These are phyloP conservation scores for Phytopythium chamaehyphon DNA, from an alignment of 352 stramenopile genomes.

Conservation along the genomic window DNA sequence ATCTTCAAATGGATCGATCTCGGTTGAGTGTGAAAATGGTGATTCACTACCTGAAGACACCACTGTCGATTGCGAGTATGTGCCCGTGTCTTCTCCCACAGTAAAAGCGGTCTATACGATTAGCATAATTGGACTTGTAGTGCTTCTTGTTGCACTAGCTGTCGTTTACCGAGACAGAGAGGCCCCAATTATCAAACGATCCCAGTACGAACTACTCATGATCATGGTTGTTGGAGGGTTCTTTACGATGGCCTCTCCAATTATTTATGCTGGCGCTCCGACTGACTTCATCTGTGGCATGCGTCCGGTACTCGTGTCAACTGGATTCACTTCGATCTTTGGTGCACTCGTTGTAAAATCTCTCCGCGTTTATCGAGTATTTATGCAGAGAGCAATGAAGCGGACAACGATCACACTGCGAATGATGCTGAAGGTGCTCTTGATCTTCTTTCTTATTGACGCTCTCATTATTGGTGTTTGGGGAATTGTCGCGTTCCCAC, in stretches of 20 bases:
- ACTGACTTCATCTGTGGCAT: slow-evolving; percentile 10
- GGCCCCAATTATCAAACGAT: slow-evolving; percentile 20
- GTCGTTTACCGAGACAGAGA: slow-evolving; percentile 16
- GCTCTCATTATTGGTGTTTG: slow-evolving; percentile 24
- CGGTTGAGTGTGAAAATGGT: slow-evolving; percentile 31
- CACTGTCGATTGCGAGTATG: slow-evolving; percentile 16
- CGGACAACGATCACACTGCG: slow-evolving; percentile 11
- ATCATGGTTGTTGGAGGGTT: slow-evolving; percentile 25
- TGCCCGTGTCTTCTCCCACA: slow-evolving; percentile 11
- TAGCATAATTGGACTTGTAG: slow-evolving; percentile 6
- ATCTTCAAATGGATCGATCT: slow-evolving; percentile 10
- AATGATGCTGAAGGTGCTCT: slow-evolving; percentile 17
- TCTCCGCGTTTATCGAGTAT: slow-evolving; percentile 39
- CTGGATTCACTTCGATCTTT: slow-evolving; percentile 29
- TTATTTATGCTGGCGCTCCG: slow-evolving; percentile 14
- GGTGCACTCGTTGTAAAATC: slow-evolving; percentile 26
- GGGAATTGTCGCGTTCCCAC: slow-evolving; percentile 29
- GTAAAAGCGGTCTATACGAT: slow-evolving; percentile 9
- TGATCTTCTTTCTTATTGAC: slow-evolving; percentile 16
- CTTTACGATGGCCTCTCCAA: slow-evolving; percentile 10
- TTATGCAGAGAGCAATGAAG: slow-evolving; percentile 26
- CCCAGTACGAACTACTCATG: slow-evolving; percentile 22
- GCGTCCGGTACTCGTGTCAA: slow-evolving; percentile 18
- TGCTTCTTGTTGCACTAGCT: slow-evolving; percentile 9
- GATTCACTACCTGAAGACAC: slow-evolving; percentile 14